Base-by-base conservation (phyloP, 768 basidiomycete species). In the Cyclocybe cylindracea region DNA sequence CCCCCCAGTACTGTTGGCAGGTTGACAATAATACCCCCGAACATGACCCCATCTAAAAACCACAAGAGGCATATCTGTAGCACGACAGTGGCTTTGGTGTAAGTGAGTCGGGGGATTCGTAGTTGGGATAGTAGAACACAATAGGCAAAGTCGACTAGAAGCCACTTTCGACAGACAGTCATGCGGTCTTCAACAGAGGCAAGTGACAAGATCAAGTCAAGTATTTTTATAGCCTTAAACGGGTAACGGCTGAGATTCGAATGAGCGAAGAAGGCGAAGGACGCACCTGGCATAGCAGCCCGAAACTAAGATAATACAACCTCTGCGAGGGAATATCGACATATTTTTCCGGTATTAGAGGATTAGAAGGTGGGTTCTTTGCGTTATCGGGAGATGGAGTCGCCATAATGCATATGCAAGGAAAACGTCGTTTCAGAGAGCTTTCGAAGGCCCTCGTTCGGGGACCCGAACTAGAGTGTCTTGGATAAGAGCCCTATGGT, bases 271-370 rank as follows among this genome's bases (percentile, higher is more conserved):
- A 31, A 44, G 47, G 38, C 45, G 59, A 52, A 40, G 39, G 39
- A 45, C 78, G 48, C 56, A 89, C 92, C 78, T 94, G 92, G 33
- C 89, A 75, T 2, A 93, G 74, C 37, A 85, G 78, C 7, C 86
- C 89, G 19, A 93, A 69, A 54, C 91, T 88, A 39, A 91, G 74
- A 56, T 80, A 79, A 61, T 94, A 91, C 5, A 90, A 78, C 44
- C 94, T 78, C 65, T 93, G 90, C 11, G 90, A 86, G 16, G 90
- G 89, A 4, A 85, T 74, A 62, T 90, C 88, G 31, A 94, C 58
- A 63, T 84, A 84, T 50, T 76, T 79, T 67, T 91, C 87, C 31
- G 91, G 82, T 45, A 96, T 84, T 35, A 89, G 73, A 38, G 91
- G 73, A 37, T 61, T 61, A 39, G 61, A 40, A 40, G 57, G 46